Evolutionary conservation across 768 basidiomycete species (phyloP), one percentile per base, ranked within the genome.

Genomic region (Termitomyces sp.): DNA sequence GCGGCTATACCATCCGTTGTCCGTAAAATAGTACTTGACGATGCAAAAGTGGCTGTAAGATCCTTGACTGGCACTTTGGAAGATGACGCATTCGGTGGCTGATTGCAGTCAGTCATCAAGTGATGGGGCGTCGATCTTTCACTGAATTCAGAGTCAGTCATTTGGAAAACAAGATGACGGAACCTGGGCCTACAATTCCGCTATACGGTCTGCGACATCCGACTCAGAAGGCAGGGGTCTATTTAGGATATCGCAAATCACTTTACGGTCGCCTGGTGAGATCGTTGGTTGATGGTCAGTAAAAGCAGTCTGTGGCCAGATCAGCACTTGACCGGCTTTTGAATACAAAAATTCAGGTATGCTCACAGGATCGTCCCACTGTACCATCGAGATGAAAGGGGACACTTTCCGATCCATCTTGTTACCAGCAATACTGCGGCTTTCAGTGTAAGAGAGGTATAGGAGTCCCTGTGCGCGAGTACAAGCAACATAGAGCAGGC

Each of bases 401-500:
- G 88, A 87, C 5, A 87, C 62, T 1, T 72, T 64, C 60, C 79
- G 82, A 6, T 70, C 65, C 60, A 81, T 82, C 18, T 72, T 72
- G 51, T 82, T 59, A 6, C 66, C 66, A 47, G 52, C 58, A 16
- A 56, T 20, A 46, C 30, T 63, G 20, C 62, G 60, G 14, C n/a
- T 43, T 44, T 35, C 56, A 35, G 54, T 20, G 38, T 36, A 30
- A 0, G 53, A 48, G 47, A 58, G 52, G 30, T 54, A 58, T 45
- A 58, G 71, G 8, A 91, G 75, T 12, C 76, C 75, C 66, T 94
- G 88, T 0, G 92, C 92, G 10, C 93, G 82, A 6, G 93, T 95
- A 70, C 90, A 93, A 0, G 90, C 93, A 8, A 95, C 93, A 65
- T 94, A 95, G 16, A 94, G 79, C 56, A 95, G 71, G 13, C 93